Evolutionary conservation across 2,329 filamentous ascomycete genomes (phyloP), one percentile per base, ranked within the genome.

Genomic region (Nemania diffusa): DNA sequence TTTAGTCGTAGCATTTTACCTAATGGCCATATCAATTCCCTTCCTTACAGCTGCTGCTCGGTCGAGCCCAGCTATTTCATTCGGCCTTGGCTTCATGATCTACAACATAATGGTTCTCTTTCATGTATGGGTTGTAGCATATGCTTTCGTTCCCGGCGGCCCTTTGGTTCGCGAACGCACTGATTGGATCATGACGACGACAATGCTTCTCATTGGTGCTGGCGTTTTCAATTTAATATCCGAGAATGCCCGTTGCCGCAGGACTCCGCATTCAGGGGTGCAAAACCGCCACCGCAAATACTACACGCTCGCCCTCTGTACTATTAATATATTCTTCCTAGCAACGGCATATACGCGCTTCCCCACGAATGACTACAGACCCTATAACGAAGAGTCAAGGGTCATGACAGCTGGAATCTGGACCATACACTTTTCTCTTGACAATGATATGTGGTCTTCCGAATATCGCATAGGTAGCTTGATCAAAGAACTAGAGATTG

Each of bases 371-470:
- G 90, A 98, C 81, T 97, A 97, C 82, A 89, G 88, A 63, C 92
- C 96, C 0, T 94, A 98, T 79, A 95, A 99, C 78, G 87, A 88
- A 42, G 89, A 97, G 60, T 91, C 94, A 70, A 96, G 96, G 73
- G 83, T 97, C 60, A 86, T 97, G 66, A 98, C 97, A 0, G 93
- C 94, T 0, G 96, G 96, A 73, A 98, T 99, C 78, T 99, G 96
- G 96, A 99, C 96, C 0, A 94, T 98, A 63, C 96, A 99, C 82
- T 99, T 99, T 79, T 94, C 92, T 15, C 88, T 99, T 22, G 96
- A 99, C 81, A 98, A 99, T 74, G 92, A 97, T 79, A 97, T 98
- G 94, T 98, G 94, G 93, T 95, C 93, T 9, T 97, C 95, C 0
- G 96, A 99, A 80, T 89, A 92, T 74, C 94, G 96, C 70, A 97